phyloP scores from a whole-genome alignment of 805 yeast genomes.

The Candida morakotiae region DNA sequence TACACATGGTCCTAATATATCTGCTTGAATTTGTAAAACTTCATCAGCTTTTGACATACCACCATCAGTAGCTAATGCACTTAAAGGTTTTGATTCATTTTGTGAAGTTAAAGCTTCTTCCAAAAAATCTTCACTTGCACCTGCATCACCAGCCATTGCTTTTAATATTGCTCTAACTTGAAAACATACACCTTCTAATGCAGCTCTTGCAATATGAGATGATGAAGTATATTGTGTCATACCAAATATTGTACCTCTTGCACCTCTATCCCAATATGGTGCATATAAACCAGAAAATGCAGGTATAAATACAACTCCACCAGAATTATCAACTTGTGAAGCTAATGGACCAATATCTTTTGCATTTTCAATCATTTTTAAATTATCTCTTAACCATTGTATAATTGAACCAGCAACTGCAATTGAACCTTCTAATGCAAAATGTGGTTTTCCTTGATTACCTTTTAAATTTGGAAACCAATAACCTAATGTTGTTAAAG shows the following conservation, averaged over 20 bases:
- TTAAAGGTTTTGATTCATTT: slow-evolving; percentile 42
- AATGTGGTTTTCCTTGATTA: slow-evolving; percentile 58
- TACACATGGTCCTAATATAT: slow-evolving; percentile 83
- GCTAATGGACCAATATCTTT: slow-evolving; percentile 91
- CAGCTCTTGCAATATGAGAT: slow-evolving; percentile 89
- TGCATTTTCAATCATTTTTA: slow-evolving; percentile 74
- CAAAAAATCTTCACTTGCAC: slow-evolving; percentile 54
- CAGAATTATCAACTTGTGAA: slow-evolving; percentile 71
- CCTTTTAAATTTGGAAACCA: slow-evolving; percentile 72
- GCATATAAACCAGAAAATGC: slow-evolving; percentile 93
- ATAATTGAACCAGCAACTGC: slow-evolving; percentile 95
- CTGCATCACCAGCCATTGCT: slow-evolving; percentile 86
- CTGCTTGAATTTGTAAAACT: slow-evolving; percentile 92
- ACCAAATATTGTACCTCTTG: slow-evolving; percentile 91
- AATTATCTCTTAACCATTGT: slow-evolving; percentile 90
- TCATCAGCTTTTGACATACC: slow-evolving; percentile 91
- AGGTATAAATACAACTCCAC: slow-evolving; percentile 92
- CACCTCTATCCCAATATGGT: slow-evolving; percentile 92
- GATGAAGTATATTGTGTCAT: slow-evolving; percentile 90
- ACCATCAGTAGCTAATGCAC: slow-evolving; percentile 78
- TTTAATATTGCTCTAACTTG: slow-evolving; percentile 87
- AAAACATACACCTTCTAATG: slow-evolving; percentile 91
- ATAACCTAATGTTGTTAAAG: slow-evolving; percentile 84
- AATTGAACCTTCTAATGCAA: slow-evolving; percentile 91
- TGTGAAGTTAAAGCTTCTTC: slow-evolving; percentile 48